phyloP scores from a whole-genome alignment of 1,284 basidiomycete genomes.

The Apiotrichum sp. region DNA sequence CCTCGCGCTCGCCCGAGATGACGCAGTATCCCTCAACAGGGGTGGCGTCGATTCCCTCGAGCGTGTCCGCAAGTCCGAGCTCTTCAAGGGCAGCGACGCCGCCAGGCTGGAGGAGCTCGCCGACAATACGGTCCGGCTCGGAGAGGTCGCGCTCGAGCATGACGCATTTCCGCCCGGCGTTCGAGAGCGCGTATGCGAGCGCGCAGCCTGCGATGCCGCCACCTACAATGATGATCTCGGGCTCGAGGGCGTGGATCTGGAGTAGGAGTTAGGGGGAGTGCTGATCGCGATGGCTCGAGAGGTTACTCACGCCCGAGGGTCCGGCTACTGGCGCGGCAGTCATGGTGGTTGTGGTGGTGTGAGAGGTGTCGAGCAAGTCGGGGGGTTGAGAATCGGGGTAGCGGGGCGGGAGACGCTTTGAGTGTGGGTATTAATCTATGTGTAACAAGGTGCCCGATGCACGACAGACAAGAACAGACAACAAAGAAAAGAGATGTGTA shows the following conservation, averaged over 20 bases:
- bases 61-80: slow-evolving; percentile 63
- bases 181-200: slow-evolving; percentile 52
- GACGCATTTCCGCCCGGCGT: slow-evolving; percentile 55
- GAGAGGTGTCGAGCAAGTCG: too few species aligned
- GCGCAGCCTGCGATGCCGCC: slow-evolving; percentile 79
- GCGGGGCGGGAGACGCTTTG: too few species aligned
- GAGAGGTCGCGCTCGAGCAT: slow-evolving; percentile 81
- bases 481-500: too few species aligned
- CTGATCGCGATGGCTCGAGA: too few species aligned
- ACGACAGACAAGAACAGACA: too few species aligned
- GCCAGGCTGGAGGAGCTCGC: slow-evolving; percentile 92
- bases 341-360: too few species aligned
- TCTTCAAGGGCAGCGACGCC: slow-evolving; percentile 71
- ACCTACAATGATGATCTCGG: slow-evolving; percentile 67
- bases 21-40: slow-evolving; percentile 85
- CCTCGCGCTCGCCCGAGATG: slow-evolving; percentile 51
- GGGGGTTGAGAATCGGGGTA: too few species aligned
- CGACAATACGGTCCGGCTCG: slow-evolving; percentile 94
- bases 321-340: not conserved
- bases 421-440: too few species aligned
- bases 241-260: slow-evolving; percentile 25
- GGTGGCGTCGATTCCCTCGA: slow-evolving; percentile 84
- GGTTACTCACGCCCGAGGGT: not conserved
- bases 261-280: not conserved
- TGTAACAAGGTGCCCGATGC: too few species aligned